phyloP scores from a whole-genome alignment of 805 yeast species.

The Hermanozyma aechmeae region DNA sequence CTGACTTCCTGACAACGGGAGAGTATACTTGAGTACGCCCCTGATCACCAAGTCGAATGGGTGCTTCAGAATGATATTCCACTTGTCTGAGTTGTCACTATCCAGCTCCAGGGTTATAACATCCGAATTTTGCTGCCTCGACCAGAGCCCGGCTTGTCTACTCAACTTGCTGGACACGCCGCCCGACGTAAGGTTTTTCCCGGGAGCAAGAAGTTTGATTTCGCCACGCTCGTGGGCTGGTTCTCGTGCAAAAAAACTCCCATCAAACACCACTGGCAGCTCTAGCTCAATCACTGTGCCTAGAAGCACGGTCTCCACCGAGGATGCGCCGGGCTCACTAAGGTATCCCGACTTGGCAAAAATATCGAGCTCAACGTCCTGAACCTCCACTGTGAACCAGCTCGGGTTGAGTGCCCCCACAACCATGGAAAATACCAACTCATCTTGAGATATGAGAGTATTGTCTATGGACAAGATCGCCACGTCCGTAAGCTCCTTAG shows the following conservation, averaged over 20 bases:
- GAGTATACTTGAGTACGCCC: constrained; percentile 69
- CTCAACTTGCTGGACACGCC: too few relatives aligned
- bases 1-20: constrained; percentile 48
- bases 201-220: constrained; percentile 67
- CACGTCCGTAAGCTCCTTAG: constrained; percentile 70
- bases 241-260: constrained; percentile 65
- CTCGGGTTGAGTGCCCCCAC: constrained; percentile 87
- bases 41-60: constrained; percentile 82
- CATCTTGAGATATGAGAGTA: constrained; percentile 74
- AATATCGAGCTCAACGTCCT: constrained; percentile 67
- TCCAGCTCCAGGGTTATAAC: too few relatives aligned
- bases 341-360: constrained; percentile 66
- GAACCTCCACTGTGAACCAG: constrained; percentile 54
- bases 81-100: constrained; percentile 39
- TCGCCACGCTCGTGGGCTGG: constrained; percentile 54
- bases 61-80: constrained; percentile 66
- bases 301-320: constrained; percentile 58
- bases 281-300: constrained; percentile 65
- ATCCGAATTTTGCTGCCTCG: too few relatives aligned
- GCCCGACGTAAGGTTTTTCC: constrained; percentile 40
- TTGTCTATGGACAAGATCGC: constrained; percentile 54
- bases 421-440: constrained; percentile 67
- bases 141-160: too few relatives aligned
- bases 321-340: constrained; percentile 6
- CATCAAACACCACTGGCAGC: constrained; percentile 63